These are phyloP conservation scores for Cairneyella variabilis DNA, from an alignment of 495 filamentous ascomycete species.

Conservation along the genomic window DNA sequence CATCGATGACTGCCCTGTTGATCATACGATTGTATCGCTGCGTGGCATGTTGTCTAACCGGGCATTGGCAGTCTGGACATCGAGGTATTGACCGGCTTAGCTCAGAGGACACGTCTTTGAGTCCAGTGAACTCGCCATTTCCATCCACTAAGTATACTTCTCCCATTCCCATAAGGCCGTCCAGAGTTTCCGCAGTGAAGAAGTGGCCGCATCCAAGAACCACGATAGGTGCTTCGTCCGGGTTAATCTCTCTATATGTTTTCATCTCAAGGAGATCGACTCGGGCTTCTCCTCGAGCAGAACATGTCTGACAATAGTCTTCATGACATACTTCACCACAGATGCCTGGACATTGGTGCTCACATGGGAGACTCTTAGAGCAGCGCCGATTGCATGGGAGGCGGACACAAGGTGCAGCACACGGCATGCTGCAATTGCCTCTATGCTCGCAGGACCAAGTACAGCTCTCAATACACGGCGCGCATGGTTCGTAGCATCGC, in stretches of 20 bases:
- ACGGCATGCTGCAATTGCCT: slow-evolving; percentile 27
- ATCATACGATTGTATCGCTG: slow-evolving; percentile 29
- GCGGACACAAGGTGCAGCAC: slow-evolving; percentile 56
- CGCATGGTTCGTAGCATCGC: slow-evolving; percentile 40
- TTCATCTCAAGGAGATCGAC: slow-evolving; percentile 52
- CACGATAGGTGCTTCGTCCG: slow-evolving; percentile 56
- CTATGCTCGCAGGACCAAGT: slow-evolving; percentile 9
- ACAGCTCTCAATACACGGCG: slow-evolving; percentile 33
- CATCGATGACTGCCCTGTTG: slow-evolving; percentile 31
- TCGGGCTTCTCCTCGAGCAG: slow-evolving; percentile 1
- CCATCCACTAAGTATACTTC: slow-evolving; percentile 25
- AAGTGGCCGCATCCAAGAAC: slow-evolving; percentile 66
- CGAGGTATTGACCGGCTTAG: slow-evolving; percentile 21
- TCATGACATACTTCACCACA: slow-evolving; percentile 42
- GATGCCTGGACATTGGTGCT: slow-evolving; percentile 48
- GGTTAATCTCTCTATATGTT: slow-evolving; percentile 51
- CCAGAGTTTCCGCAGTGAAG: slow-evolving; percentile 56
- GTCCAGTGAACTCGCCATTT: slow-evolving; percentile 15
- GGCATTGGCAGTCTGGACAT: slow-evolving; percentile 26
- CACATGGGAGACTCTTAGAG: slow-evolving; percentile 50
- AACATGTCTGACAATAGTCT: slow-evolving; percentile 21
- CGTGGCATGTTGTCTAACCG: slow-evolving; percentile 27
- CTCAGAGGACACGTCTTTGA: slow-evolving; percentile 20
- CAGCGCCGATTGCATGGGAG: slow-evolving; percentile 68
- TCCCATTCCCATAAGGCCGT: slow-evolving; percentile 57